These are phyloP conservation scores for Beauveria sp. DNA, from an alignment of 2,329 filamentous ascomycete species.

Conservation along the genomic window DNA sequence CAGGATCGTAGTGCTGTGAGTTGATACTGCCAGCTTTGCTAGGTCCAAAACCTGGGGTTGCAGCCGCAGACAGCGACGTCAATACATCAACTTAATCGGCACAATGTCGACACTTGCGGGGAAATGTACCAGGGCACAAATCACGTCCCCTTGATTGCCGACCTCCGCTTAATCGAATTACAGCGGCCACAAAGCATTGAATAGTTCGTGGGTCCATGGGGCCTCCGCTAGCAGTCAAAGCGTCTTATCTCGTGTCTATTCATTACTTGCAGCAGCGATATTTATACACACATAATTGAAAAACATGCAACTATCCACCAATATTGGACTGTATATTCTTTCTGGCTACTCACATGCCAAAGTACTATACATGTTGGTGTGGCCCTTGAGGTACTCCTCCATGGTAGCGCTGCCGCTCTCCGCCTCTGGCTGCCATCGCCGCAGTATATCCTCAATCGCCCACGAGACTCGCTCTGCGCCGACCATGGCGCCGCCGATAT, in stretches of 20 bases:
- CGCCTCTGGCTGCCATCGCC: conserved; percentile 13
- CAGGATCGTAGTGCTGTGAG: too few relatives aligned
- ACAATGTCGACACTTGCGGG: too few relatives aligned
- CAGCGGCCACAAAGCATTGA: too few relatives aligned
- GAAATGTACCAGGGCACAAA: too few relatives aligned
- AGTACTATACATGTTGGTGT: conserved; percentile 10
- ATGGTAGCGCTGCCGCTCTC: conserved; percentile 6
- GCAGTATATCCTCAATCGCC: conserved; percentile 53
- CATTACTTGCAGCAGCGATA: too few relatives aligned
- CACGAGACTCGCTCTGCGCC: conserved; percentile 68
- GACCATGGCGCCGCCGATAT: conserved; percentile 64
- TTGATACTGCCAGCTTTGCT: neutral
- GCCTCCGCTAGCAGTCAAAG: too few relatives aligned
- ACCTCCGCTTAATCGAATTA: too few relatives aligned
- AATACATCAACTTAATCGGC: neutral
- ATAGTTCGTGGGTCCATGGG: too few relatives aligned
- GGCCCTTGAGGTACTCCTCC: conserved; percentile 9
- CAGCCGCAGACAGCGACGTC: neutral
- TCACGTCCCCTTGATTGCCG: too few relatives aligned
- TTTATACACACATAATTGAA: neutral
- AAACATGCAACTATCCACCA: too few relatives aligned
- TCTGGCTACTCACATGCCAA: conserved; percentile 1
- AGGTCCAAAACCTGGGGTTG: neutral
- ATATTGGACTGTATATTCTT: too few relatives aligned
- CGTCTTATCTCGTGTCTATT: too few relatives aligned